A percentile compares a stretch with the other conserved stretches of the same genome.
phyloP scores from a whole-genome alignment of 106 monocot species.

The Chionographis japonica region DNA sequence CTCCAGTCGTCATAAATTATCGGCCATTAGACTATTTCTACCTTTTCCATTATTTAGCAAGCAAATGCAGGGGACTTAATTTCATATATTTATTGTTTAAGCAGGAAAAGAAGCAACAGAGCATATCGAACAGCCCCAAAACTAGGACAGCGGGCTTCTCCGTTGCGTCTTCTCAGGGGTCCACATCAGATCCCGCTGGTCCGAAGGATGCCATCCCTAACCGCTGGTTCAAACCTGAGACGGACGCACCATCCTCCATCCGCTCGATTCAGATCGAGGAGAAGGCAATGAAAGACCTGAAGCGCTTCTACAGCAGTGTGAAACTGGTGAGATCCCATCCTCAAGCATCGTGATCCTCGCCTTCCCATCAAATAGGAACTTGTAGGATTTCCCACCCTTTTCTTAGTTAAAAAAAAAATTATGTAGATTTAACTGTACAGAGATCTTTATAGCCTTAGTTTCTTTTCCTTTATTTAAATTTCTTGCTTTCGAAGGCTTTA shows the following conservation, averaged over 20 bases:
- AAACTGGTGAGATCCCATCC: conserved; percentile 62
- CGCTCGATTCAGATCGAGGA: conserved; percentile 96
- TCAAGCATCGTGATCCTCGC: conserved; percentile 12
- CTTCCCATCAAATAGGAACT: not conserved
- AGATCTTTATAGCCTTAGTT: conserved; percentile 4
- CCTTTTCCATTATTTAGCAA: too few relatives aligned
- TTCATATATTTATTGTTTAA: not conserved
- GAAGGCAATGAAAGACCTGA: conserved; percentile 92
- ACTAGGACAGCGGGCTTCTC: conserved; percentile 63
- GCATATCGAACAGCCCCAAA: conserved; percentile 67
- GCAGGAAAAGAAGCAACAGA: conserved; percentile 71
- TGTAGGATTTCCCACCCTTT: not conserved
- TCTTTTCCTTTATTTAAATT: not conserved
- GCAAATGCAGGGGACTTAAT: too few relatives aligned
- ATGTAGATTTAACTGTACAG: conserved; percentile 52
- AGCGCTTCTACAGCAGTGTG: conserved; percentile 82
- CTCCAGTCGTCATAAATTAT: too few relatives aligned
- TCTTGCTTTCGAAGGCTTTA: too few relatives aligned
- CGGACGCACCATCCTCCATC: conserved; percentile 78
- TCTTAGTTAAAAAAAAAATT: not conserved
- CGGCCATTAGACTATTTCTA: too few relatives aligned
- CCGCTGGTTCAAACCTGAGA: conserved; percentile 97
- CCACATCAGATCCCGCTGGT: conserved; percentile 35
- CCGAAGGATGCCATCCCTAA: conserved; percentile 48
- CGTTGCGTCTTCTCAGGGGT: conserved; percentile 24